Conservation (phyloP, 768 basidiomycete species). For the Tremella fuciformis region DNA sequence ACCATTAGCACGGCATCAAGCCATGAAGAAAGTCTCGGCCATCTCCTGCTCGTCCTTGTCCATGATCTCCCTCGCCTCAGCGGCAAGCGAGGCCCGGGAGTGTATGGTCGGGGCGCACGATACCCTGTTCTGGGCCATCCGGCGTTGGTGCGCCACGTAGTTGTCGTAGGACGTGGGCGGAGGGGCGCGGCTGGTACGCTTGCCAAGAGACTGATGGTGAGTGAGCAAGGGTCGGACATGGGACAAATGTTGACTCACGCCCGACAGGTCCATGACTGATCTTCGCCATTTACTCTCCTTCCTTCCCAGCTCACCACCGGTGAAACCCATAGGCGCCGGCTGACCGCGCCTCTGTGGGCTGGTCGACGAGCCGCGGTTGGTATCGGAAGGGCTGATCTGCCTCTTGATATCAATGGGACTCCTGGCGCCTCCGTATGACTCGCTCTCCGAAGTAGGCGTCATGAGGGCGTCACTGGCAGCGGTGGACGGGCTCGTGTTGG, state of each 20-base stretch:
- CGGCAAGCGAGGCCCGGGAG: conserved; percentile 24
- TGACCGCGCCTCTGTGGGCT: conserved; percentile 3
- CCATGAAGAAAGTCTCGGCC: conserved; percentile 46
- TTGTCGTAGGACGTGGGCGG: conserved; percentile 39
- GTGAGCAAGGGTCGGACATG: not conserved
- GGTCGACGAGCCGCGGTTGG: too few relatives aligned
- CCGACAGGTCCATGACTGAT: conserved; percentile 36
- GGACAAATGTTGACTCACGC: conserved; percentile 21
- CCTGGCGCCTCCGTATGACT: conserved; percentile 7
- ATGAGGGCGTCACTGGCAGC: conserved; percentile 2
- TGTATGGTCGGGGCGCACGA: conserved; percentile 40
- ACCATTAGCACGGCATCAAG: conserved; percentile 12
- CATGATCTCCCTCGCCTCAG: conserved; percentile 21
- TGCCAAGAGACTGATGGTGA: conserved; percentile 4
- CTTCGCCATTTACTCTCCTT: conserved; percentile 29
- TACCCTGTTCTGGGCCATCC: conserved; percentile 27
- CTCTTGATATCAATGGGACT: conserved; percentile 4
- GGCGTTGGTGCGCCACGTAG: conserved; percentile 32
- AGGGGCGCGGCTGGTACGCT: conserved; percentile 9
- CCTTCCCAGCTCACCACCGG: conserved; percentile 3
- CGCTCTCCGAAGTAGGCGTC: conserved; percentile 17
- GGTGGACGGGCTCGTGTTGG: conserved; percentile 6
- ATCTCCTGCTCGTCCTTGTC: conserved; percentile 41
- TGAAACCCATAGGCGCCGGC: not conserved
- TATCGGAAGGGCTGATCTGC: not conserved